phyloP scores from a whole-genome alignment of 306 rosid genomes.

The Trifolium fragiferum region DNA sequence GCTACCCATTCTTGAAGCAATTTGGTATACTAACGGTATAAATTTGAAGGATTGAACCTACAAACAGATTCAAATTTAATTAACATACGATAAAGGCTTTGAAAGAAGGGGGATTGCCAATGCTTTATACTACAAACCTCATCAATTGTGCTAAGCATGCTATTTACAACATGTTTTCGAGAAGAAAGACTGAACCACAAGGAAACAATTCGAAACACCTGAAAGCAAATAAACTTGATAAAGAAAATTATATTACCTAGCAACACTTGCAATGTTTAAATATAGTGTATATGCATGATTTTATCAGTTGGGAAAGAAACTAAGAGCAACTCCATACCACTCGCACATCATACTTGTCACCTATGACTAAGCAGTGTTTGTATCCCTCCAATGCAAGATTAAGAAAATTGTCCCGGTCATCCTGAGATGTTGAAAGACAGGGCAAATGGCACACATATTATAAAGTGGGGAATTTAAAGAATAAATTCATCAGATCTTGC shows the following conservation, averaged over 20 bases:
- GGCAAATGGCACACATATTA: not conserved
- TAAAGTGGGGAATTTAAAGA: not conserved
- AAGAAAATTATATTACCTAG: slow-evolving; percentile 30
- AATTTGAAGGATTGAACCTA: slow-evolving; percentile 96
- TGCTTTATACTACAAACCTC: slow-evolving; percentile 58
- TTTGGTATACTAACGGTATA: slow-evolving; percentile 86
- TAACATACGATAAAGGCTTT: slow-evolving; percentile 16
- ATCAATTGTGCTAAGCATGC: slow-evolving; percentile 69
- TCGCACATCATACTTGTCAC: slow-evolving; percentile 89
- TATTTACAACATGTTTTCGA: slow-evolving; percentile 65
- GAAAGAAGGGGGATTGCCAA: not conserved
- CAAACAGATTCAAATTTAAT: slow-evolving; percentile 39
- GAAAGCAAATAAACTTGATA: slow-evolving; percentile 46
- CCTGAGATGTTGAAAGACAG: slow-evolving; percentile 58
- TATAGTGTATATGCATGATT: slow-evolving; percentile 13
- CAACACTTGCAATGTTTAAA: slow-evolving; percentile 16
- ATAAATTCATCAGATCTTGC: slow-evolving; percentile 20
- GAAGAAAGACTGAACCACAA: slow-evolving; percentile 85
- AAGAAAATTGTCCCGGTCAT: slow-evolving; percentile 90
- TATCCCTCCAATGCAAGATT: slow-evolving; percentile 88
- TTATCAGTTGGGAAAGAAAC: slow-evolving; percentile 33
- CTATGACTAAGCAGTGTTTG: slow-evolving; percentile 77
- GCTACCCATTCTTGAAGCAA: slow-evolving; percentile 98
- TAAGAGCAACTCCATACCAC: slow-evolving; percentile 68
- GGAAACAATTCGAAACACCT: slow-evolving; percentile 90